A percentile compares a stretch with the other conserved stretches of the same genome.
Evolutionary conservation across 805 yeast genomes (phyloP).

Genomic region (Tetrapisispora arboricola): DNA sequence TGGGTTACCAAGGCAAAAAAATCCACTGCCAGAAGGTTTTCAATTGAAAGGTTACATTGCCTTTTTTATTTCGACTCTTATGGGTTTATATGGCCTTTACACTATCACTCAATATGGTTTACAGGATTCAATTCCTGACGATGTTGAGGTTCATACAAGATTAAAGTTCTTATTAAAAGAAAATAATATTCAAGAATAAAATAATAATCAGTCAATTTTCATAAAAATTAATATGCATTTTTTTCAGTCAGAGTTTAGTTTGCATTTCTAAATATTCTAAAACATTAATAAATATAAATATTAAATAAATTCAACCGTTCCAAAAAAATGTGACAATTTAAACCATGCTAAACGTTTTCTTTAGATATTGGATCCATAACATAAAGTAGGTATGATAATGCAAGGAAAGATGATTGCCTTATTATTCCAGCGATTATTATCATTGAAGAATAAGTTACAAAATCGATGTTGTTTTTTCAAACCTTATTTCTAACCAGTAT

Average conservation of each 20-base stretch:
- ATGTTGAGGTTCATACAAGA: constrained; percentile 32
- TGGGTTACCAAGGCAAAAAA: constrained; percentile 52
- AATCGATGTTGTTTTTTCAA: no score
- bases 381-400: no score
- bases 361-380: no score
- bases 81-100: constrained; percentile 51
- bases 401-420: no score
- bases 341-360: no score
- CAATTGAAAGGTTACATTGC: constrained; percentile 63
- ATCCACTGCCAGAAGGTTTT: constrained; percentile 61
- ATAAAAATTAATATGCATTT: background rate
- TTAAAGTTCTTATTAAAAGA: constrained; percentile 29
- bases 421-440: no score
- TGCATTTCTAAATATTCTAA: background rate
- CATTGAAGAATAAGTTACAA: no score
- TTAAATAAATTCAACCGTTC: no score
- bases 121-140: constrained; percentile 46
- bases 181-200: constrained; percentile 11
- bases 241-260: background rate
- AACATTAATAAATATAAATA: background rate
- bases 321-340: no score
- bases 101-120: constrained; percentile 56
- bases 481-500: constrained; percentile 13
- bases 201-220: background rate
- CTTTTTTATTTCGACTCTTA: constrained; percentile 39